Percentiles rank a stretch among this genome's conserved stretches.
phyloP scores from a whole-genome alignment of 148 eudicot genomes.

The Cornus controversa region DNA sequence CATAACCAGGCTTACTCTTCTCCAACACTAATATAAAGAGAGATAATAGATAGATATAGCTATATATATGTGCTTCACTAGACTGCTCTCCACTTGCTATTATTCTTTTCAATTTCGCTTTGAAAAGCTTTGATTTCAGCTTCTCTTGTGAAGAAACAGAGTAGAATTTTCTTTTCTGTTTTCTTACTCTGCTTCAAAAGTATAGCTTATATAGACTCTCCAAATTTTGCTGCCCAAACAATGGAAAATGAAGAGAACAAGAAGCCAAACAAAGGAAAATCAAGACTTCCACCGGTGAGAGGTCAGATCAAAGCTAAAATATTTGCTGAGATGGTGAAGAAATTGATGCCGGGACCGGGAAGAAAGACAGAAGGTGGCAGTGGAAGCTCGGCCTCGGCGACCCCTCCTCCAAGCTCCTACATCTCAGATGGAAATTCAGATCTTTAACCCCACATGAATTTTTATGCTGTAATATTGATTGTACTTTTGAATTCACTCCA shows the following conservation, averaged over 20 bases:
- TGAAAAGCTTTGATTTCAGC: too few relatives aligned
- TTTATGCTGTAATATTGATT: too few relatives aligned
- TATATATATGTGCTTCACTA: too few relatives aligned
- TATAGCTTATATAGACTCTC: too few relatives aligned
- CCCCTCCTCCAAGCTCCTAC: conserved; percentile 10
- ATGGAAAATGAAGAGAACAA: background rate
- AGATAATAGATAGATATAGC: too few relatives aligned
- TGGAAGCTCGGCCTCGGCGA: background rate
- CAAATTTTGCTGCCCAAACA: background rate
- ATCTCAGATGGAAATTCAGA: background rate
- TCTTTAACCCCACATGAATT: background rate
- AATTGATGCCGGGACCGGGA: background rate
- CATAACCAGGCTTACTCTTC: too few relatives aligned
- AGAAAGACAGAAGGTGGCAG: background rate
- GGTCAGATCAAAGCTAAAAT: conserved; percentile 11
- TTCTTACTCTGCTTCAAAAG: background rate
- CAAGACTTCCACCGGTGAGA: conserved; percentile 3
- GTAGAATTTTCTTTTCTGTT: background rate
- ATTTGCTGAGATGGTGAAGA: background rate
- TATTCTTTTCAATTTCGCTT: too few relatives aligned
- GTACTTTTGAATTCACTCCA: background rate
- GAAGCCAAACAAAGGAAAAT: background rate
- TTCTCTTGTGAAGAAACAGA: background rate
- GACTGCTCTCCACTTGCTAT: too few relatives aligned
- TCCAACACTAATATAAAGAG: too few relatives aligned